Percentiles rank a stretch among this genome's conserved stretches.
These are phyloP conservation scores for Lanmaoa rubissima DNA, from an alignment of 768 basidiomycete genomes.

Conservation along the genomic window DNA sequence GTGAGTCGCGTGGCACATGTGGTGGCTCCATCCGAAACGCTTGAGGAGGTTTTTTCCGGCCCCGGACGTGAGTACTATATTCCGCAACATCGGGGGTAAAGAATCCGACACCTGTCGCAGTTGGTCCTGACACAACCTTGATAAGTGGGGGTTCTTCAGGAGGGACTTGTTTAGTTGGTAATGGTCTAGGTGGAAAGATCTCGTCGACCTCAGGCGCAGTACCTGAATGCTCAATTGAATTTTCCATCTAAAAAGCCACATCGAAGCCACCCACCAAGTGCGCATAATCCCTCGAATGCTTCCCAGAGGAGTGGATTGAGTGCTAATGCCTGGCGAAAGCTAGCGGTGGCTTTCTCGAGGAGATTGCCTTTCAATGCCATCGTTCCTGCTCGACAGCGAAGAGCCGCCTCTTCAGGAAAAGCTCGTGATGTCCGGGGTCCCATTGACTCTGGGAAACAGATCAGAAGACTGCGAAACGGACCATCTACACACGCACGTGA, in stretches of 20 bases:
- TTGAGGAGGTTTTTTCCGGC: conserved; percentile 51
- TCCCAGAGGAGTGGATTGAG: conserved; percentile 87
- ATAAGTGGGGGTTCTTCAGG: conserved; percentile 50
- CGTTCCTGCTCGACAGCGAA: conserved; percentile 74
- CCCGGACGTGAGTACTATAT: conserved; percentile 54
- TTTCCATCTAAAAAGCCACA: conserved; percentile 4
- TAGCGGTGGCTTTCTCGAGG: conserved; percentile 64
- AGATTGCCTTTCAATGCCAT: conserved; percentile 80
- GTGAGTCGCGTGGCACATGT: conserved; percentile 55
- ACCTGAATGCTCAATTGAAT: conserved; percentile 43
- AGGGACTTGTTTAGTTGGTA: conserved; percentile 51
- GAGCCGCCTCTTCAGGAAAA: conserved; percentile 69
- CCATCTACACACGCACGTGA: conserved; percentile 46
- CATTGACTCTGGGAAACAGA: conserved; percentile 47
- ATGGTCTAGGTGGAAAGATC: conserved; percentile 62
- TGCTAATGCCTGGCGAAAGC: conserved; percentile 69
- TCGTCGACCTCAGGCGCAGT: conserved; percentile 69
- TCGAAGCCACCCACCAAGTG: conserved; percentile 53
- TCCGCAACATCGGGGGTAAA: conserved; percentile 70
- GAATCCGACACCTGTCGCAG: conserved; percentile 66
- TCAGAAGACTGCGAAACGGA: conserved; percentile 12
- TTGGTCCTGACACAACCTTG: conserved; percentile 41
- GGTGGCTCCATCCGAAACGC: conserved; percentile 59
- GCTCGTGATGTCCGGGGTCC: conserved; percentile 50
- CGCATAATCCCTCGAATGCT: conserved; percentile 85